Percentiles rank a stretch among this genome's conserved stretches.
Evolutionary conservation across 495 filamentous ascomycete species (phyloP).

Genomic region (Cladorrhinum samala): DNA sequence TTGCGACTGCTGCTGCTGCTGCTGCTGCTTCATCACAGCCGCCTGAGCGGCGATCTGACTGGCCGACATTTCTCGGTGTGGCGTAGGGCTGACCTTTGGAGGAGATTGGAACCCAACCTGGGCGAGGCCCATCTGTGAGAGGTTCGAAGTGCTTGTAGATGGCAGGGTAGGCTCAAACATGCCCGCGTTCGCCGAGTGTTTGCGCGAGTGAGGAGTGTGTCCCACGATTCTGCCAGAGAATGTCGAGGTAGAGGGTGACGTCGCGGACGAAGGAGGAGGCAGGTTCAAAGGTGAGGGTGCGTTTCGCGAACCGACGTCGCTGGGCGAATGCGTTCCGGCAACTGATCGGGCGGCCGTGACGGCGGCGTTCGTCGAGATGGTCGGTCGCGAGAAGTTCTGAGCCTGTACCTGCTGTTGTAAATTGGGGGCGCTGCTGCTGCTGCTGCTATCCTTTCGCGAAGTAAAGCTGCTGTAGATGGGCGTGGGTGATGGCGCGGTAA

Average conservation of each 20-base stretch:
- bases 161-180: slow-evolving; percentile 85
- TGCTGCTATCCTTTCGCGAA: slow-evolving; percentile 25
- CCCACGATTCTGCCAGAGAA: slow-evolving; percentile 21
- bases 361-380: slow-evolving; percentile 27
- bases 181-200: slow-evolving; percentile 69
- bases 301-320: slow-evolving; percentile 27
- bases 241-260: slow-evolving; percentile 26
- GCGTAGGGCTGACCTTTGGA: slow-evolving; percentile 38
- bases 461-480: slow-evolving; percentile 34
- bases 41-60: slow-evolving; percentile 89
- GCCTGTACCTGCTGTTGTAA: slow-evolving; percentile 18
- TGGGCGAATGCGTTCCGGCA: slow-evolving; percentile 25
- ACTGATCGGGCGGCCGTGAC: slow-evolving; percentile 32
- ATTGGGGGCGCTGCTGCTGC: slow-evolving; percentile 26
- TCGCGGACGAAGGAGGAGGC: slow-evolving; percentile 29
- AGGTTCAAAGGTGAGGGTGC: slow-evolving; percentile 37
- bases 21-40: slow-evolving; percentile 65
- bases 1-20: slow-evolving; percentile 41
- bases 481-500: slow-evolving; percentile 20
- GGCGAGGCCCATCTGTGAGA: slow-evolving; percentile 39
- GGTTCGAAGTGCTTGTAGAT: slow-evolving; percentile 53
- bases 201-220: slow-evolving; percentile 47
- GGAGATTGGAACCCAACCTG: slow-evolving; percentile 22
- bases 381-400: slow-evolving; percentile 52
- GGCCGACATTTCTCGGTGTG: slow-evolving; percentile 47